These are phyloP conservation scores for Boeremia exigua DNA, from an alignment of 2,329 filamentous ascomycete species.

Conservation along the genomic window DNA sequence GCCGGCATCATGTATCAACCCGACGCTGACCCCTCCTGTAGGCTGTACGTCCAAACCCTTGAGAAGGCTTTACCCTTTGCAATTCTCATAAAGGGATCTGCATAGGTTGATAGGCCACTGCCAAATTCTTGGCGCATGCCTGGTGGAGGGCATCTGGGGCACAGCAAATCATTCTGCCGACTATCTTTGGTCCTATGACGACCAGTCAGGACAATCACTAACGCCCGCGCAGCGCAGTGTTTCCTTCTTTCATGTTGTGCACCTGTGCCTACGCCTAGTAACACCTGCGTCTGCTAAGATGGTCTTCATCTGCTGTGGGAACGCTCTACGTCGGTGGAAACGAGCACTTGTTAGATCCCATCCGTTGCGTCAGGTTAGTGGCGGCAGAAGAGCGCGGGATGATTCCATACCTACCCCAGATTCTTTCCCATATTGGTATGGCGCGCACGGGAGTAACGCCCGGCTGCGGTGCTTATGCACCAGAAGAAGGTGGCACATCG, in stretches of 20 bases:
- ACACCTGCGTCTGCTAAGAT: background rate
- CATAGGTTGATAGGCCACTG: no score
- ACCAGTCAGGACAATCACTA: background rate
- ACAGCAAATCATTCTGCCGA: background rate
- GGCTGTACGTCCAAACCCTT: no score
- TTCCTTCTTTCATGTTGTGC: background rate
- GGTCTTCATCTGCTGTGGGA: background rate
- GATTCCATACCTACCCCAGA: slow-evolving; percentile 1
- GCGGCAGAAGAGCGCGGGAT: slow-evolving; percentile 6
- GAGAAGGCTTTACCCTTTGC: background rate
- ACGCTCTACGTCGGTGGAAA: background rate
- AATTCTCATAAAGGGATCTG: background rate
- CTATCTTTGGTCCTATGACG: background rate
- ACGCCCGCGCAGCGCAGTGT: background rate
- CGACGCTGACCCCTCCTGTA: no score
- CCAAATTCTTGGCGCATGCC: no score
- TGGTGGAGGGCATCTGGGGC: no score
- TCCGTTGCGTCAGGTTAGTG: background rate
- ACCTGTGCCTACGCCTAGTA: background rate
- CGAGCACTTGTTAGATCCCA: background rate
- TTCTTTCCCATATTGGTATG: slow-evolving; percentile 13
- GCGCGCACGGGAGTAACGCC: slow-evolving; percentile 5
- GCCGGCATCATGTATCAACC: no score
- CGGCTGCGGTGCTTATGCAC: background rate
- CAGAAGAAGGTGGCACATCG: no score